Base-by-base conservation (phyloP, 192 early-diverging fungal species). In the Thamnidium elegans region DNA sequence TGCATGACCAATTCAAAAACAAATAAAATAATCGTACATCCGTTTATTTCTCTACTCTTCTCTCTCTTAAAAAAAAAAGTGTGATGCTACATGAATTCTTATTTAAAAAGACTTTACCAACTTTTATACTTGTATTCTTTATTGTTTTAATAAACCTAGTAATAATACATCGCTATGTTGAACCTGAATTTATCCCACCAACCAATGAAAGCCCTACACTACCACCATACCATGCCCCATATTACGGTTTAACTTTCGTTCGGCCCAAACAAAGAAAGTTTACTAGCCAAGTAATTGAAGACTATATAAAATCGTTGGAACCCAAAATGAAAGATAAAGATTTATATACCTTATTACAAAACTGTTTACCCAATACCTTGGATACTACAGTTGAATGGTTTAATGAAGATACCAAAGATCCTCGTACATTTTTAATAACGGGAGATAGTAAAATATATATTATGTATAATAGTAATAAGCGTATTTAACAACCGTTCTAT, bases 301-400 rank as follows among this genome's bases (percentile, higher is more conserved):
- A 73, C 13, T 70, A 68, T 9, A 70, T 87, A 13, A 19, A 31
- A 4, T 50, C 71, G 21, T 45, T 72, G 6, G 73, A 72, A 13
- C 50, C 60, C 9, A 20, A 48, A 0, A 82, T 87, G 44, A 56
- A 39, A 17, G 82, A 87, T 64, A 74, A 70, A 9, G 85, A 86
- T 65, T 73, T 84, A 58, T 66, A 61, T 10, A 72, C 67, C 30
- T 65, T 90, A 20, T 85, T 90, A 47, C 56, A 69, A 65, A 88
- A 87, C 55, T 84, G 80, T 54, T 82, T 84, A 42, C 80, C 88
- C 23, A 90, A 90, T 70, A 89, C 89, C 19, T 50, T 79, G 30
- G 88, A 90, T 73, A 90, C 88, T 1, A 88, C 88, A 0, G 76
- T 90, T 1, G 79, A 81, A 4, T 87, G 79, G 83, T 75, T 79